Evolutionary conservation across 768 basidiomycete genomes (phyloP).

Genomic region (Galerina sulciceps): DNA sequence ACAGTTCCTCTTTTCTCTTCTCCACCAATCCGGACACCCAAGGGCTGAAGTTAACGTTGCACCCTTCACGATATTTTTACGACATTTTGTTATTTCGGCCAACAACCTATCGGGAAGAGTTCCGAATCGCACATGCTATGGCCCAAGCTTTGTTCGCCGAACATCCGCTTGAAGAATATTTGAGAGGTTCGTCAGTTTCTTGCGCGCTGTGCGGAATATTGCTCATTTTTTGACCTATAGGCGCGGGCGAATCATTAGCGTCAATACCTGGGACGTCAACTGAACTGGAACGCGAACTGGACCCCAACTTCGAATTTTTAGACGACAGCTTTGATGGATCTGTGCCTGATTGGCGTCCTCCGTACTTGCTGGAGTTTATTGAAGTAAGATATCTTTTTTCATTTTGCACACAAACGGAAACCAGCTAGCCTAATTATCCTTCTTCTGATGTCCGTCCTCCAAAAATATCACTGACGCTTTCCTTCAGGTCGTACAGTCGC

Average conservation of each 20-base stretch:
- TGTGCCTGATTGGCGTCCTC: slow-evolving; percentile 42
- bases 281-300: slow-evolving; percentile 42
- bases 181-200: slow-evolving; percentile 53
- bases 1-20: slow-evolving; percentile 13
- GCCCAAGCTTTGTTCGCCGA: slow-evolving; percentile 80
- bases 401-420: neutral
- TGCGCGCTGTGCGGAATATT: neutral
- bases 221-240: slow-evolving; percentile 33
- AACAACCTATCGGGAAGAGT: slow-evolving; percentile 3
- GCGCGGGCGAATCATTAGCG: slow-evolving; percentile 60
- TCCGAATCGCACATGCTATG: slow-evolving; percentile 44
- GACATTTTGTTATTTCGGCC: slow-evolving; percentile 13
- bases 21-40: neutral
- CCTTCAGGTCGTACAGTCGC: slow-evolving; percentile 39
- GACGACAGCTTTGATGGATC: slow-evolving; percentile 30
- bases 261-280: slow-evolving; percentile 60
- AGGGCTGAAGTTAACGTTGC: no score
- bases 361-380: slow-evolving; percentile 33
- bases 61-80: slow-evolving; percentile 24
- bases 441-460: slow-evolving; percentile 2
- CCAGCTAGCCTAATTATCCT: neutral
- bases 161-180: slow-evolving; percentile 75
- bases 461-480: slow-evolving; percentile 15
- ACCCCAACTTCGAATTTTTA: slow-evolving; percentile 30
- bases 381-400: slow-evolving; percentile 39